A percentile compares a stretch with the other conserved stretches of the same genome.
phyloP scores from a whole-genome alignment of 768 basidiomycete genomes.

The Tylopilus plumbeoviolaceoides region DNA sequence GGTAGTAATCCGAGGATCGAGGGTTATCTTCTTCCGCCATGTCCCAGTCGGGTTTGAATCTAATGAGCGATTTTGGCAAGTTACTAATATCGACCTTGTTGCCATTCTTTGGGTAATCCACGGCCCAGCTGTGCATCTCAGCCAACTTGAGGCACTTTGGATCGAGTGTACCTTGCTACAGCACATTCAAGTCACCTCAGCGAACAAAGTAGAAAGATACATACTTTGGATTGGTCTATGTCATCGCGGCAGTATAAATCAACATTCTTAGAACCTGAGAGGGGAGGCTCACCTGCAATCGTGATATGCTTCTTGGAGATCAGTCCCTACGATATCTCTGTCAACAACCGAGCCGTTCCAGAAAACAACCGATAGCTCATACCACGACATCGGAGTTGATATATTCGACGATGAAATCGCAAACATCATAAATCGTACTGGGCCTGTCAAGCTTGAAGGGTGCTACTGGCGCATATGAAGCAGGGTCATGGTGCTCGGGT shows the following conservation, averaged over 20 bases:
- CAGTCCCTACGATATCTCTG: constrained; percentile 47
- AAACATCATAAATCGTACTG: constrained; percentile 65
- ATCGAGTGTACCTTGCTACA: constrained; percentile 60
- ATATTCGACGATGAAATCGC: constrained; percentile 79
- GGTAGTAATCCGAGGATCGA: constrained; percentile 63
- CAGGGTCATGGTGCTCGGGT: constrained; percentile 44
- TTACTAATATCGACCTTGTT: constrained; percentile 52
- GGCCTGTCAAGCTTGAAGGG: constrained; percentile 40
- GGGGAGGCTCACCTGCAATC: constrained; percentile 56
- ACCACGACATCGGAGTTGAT: constrained; percentile 81
- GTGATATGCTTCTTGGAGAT: constrained; percentile 63
- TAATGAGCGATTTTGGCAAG: constrained; percentile 55
- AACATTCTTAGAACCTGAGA: not conserved
- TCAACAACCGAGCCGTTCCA: constrained; percentile 1
- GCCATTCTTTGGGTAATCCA: constrained; percentile 80
- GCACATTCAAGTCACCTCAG: constrained; percentile 1
- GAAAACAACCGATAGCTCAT: constrained; percentile 13
- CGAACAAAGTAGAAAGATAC: not conserved
- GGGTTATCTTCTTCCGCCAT: constrained; percentile 52
- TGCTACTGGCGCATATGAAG: constrained; percentile 41
- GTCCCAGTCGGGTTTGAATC: constrained; percentile 79
- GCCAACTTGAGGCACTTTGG: constrained; percentile 55
- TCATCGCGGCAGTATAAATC: not conserved
- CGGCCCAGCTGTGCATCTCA: constrained; percentile 55
- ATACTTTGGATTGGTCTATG: constrained; percentile 68